Evolutionary conservation across 2,329 filamentous ascomycete genomes (phyloP), one percentile per base, ranked within the genome.

Genomic region (Teratosphaeria viscida): DNA sequence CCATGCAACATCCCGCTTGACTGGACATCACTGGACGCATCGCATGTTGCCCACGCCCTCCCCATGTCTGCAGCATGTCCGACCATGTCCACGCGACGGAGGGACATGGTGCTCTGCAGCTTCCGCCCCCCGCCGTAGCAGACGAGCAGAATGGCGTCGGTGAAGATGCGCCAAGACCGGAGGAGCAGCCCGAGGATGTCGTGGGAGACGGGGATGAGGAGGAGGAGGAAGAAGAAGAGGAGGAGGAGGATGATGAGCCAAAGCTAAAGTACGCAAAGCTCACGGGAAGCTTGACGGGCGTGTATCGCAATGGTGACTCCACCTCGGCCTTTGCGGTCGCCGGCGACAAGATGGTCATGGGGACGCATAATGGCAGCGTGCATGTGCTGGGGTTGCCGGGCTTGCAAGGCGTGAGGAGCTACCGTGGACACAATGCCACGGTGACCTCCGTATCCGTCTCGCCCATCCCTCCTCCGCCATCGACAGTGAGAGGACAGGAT

Each of bases 271-370:
- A 96, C 73, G 88, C 87, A 56, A 87, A 90, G 55, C 77, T 97
- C 66, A 97, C 94, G 7, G 87, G 86, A 62, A 86, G 87, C 68
- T 77, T 99, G 62, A 85, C 82, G 29, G 79, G 87, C 52, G 83
- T 96, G 37, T 99, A 99, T 77, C 86, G 91, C 60, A 96, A 95
- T 77, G 92, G 90, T 67, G 94, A 99, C 81, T 90, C 91, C 66
- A 96, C 92, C 29, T 96, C 92, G 74, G 80, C 89, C 8, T 96
- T 96, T 72, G 77, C 95, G 56, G 90, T 95, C 56, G 89, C 89
- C 49, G 92, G 92, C 57, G 92, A 99, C 79, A 97, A 97, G 78
- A 95, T 97, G 92, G 90, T 96, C 63, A 80, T 95, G 67, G 94
- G 92, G 65, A 96, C 94, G 35, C 92, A 99, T 74, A 96, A 95